phyloP scores from a whole-genome alignment of 495 filamentous ascomycete species.

The Zalerion maritima region DNA sequence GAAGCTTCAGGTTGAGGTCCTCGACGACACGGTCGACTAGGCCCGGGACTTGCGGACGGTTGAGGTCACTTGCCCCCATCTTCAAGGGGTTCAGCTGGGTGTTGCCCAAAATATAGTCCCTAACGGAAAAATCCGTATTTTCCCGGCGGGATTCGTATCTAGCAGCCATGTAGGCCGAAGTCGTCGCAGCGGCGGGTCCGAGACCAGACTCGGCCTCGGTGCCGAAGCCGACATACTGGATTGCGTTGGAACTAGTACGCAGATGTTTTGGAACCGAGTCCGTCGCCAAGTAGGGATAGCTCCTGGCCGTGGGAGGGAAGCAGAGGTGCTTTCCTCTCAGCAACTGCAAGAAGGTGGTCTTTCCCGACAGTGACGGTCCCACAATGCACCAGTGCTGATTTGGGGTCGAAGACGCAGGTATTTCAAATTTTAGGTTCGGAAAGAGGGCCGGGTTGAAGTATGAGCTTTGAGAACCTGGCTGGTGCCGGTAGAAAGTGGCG shows the following conservation, averaged over 20 bases:
- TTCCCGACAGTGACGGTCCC: slow-evolving; percentile 52
- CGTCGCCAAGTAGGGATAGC: slow-evolving; percentile 58
- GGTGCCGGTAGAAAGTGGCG: slow-evolving; percentile 68
- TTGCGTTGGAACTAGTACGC: slow-evolving; percentile 44
- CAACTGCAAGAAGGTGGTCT: slow-evolving; percentile 63
- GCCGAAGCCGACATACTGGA: slow-evolving; percentile 74
- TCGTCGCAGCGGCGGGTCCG: slow-evolving; percentile 19
- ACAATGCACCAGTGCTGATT: slow-evolving; percentile 60
- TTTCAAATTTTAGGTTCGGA: slow-evolving; percentile 45
- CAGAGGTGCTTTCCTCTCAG: slow-evolving; percentile 59
- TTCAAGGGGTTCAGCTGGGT: slow-evolving; percentile 60
- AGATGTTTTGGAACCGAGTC: slow-evolving; percentile 41
- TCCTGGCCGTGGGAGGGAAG: slow-evolving; percentile 54
- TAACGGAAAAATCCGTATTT: slow-evolving; percentile 71
- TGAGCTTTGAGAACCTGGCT: slow-evolving; percentile 40
- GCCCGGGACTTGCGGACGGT: slow-evolving; percentile 35
- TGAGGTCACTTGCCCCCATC: no score
- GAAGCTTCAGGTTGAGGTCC: slow-evolving; percentile 46
- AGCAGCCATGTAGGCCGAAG: slow-evolving; percentile 73
- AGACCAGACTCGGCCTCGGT: slow-evolving; percentile 31
- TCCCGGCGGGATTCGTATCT: slow-evolving; percentile 86
- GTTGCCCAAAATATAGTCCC: slow-evolving; percentile 63
- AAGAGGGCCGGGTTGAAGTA: slow-evolving; percentile 51
- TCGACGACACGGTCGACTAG: slow-evolving; percentile 44
- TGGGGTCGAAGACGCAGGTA: slow-evolving; percentile 35